Conservation (phyloP, 176 grass and related monocot genomes). For the Neostapfia colusana region DNA sequence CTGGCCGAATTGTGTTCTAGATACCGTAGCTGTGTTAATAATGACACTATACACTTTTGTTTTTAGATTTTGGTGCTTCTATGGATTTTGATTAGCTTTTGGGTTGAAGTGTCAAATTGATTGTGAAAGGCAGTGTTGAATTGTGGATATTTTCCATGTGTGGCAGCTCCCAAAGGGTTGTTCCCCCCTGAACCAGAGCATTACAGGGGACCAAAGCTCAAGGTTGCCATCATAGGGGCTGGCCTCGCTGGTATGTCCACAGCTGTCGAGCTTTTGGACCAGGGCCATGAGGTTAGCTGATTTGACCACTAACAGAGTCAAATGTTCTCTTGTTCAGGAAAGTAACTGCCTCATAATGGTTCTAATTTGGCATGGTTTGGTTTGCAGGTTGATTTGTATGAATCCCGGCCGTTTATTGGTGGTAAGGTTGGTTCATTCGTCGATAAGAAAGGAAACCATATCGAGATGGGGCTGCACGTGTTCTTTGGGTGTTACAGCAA, state of each 20-base stretch:
- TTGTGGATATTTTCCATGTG: neutral
- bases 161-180: slow-evolving; percentile 80
- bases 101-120: neutral
- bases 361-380: neutral
- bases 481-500: slow-evolving; percentile 99
- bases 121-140: neutral
- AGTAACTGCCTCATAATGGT: neutral
- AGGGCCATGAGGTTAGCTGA: slow-evolving; percentile 81
- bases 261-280: slow-evolving; percentile 92
- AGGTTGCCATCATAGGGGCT: slow-evolving; percentile 85
- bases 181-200: slow-evolving; percentile 83
- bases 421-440: slow-evolving; percentile 97
- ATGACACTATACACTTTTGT: neutral
- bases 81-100: neutral
- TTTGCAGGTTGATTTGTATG: slow-evolving; percentile 92
- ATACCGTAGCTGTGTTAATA: neutral
- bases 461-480: slow-evolving; percentile 95
- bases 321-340: slow-evolving; percentile 1
- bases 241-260: slow-evolving; percentile 97
- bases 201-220: slow-evolving; percentile 86
- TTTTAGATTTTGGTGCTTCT: neutral
- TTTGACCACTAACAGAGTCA: neutral
- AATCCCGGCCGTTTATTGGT: slow-evolving; percentile 76
- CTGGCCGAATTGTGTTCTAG: neutral
- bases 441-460: slow-evolving; percentile 86